Conservation (phyloP, 169 alveolate species). For the Plasmodium relictum region DNA sequence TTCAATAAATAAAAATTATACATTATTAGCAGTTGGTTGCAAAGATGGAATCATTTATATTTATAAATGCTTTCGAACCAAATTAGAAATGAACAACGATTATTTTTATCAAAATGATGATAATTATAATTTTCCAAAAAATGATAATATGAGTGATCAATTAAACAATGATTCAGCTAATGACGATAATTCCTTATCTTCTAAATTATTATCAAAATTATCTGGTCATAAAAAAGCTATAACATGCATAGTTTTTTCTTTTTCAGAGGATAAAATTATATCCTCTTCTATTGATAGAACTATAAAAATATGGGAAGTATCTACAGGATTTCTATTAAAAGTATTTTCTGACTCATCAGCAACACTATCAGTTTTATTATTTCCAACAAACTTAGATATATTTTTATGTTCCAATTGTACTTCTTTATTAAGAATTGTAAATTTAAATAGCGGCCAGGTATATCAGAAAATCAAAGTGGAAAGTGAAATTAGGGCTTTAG, state of each 20-base stretch:
- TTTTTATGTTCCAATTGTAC: conserved; percentile 87
- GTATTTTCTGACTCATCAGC: conserved; percentile 90
- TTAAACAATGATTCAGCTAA: conserved; percentile 5
- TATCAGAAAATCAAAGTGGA: conserved; percentile 88
- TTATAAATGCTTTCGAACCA: conserved; percentile 82
- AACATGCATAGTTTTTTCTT: conserved; percentile 84
- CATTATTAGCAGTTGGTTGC: conserved; percentile 89
- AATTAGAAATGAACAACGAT: conserved; percentile 77
- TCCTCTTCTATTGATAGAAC: conserved; percentile 90
- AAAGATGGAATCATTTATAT: conserved; percentile 87
- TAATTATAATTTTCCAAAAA: not conserved
- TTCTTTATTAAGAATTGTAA: conserved; percentile 87
- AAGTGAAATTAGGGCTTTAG: conserved; percentile 88
- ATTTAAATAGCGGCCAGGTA: conserved; percentile 88
- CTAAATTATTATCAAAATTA: conserved; percentile 78
- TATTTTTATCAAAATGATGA: not conserved
- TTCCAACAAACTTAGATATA: conserved; percentile 80
- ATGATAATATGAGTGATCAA: not conserved
- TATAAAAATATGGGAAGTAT: conserved; percentile 90
- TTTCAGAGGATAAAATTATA: conserved; percentile 82
- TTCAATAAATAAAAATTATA: conserved; percentile 81
- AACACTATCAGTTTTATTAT: conserved; percentile 87
- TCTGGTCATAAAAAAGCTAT: conserved; percentile 84
- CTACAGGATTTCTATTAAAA: conserved; percentile 87
- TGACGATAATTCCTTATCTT: conserved; percentile 55